Evolutionary conservation across 83 land plant species (phyloP), one percentile per base, ranked within the genome.

Genomic region (Thuja plicata): DNA sequence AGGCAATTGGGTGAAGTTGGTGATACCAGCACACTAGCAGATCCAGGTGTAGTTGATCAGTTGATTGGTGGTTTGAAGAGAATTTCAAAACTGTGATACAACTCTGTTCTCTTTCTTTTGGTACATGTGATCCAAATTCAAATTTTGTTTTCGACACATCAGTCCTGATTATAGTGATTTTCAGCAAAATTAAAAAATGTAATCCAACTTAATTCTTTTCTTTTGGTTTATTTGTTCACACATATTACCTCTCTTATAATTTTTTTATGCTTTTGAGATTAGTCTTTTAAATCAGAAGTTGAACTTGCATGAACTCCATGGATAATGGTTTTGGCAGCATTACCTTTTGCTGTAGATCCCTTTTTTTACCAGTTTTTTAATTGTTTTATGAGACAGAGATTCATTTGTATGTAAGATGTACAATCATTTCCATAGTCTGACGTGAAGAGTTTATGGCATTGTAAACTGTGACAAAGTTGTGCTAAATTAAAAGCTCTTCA

Each of bases 1-100:
- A 93, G 91, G 88, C 96, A 98, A 79, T 89, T 94, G 85, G 96
- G 96, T 88, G 97, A 98, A 87, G 94, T 98, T 30, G 99, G 99
- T 21, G 99, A 98, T 91, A 97, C 94, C 21, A 98, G 99, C 92
- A 98, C 99, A n/a, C 94, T 98, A 77, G 99, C 99, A 35, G 99
- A 98, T 45, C 96, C 99, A 38, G 79, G 91, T 87, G 97, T 98
- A 48, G 97, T 98, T 24, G 93, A 95, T n/a, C 96, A 98, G 90
- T 94, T 98, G 46, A 98, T 98, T 87, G 92, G 89, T 41, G 92
- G 93, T 88, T 4, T 54, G 45, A 93, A 76, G 90, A 76, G 9
- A 66, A 35, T 40, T 76, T 27, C 57, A 15, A 54, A 54, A 54
- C 0, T 54, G 19, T 54, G 57, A 54, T 16, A 2, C 57, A 16